Conservation (phyloP, 495 filamentous ascomycete species). For the Tuber brumale region DNA sequence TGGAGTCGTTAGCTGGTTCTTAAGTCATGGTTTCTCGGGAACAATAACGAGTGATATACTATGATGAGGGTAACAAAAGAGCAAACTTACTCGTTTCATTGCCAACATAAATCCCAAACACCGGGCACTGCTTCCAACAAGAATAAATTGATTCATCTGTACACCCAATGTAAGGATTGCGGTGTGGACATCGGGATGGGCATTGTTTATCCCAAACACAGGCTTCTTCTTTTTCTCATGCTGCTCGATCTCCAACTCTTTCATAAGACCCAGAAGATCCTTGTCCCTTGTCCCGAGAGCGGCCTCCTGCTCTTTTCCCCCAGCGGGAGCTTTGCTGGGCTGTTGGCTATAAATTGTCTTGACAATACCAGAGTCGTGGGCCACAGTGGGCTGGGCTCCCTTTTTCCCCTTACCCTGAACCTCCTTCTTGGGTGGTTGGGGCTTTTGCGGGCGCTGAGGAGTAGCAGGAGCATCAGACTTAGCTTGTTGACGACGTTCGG, state of each 20-base stretch:
- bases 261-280: slow-evolving; percentile 47
- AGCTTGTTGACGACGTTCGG: slow-evolving; percentile 60
- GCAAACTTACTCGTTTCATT: slow-evolving; percentile 68
- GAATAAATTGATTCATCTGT: slow-evolving; percentile 80
- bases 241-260: slow-evolving; percentile 48
- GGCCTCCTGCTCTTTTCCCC: slow-evolving; percentile 41
- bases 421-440: slow-evolving; percentile 35
- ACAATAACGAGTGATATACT: not conserved
- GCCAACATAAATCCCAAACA: slow-evolving; percentile 80
- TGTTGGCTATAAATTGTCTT: slow-evolving; percentile 32
- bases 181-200: slow-evolving; percentile 83
- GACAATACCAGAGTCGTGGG: slow-evolving; percentile 29
- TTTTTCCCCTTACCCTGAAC: slow-evolving; percentile 39
- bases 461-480: slow-evolving; percentile 45
- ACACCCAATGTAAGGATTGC: slow-evolving; percentile 77
- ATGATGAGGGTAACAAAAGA: not conserved
- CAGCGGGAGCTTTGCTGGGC: slow-evolving; percentile 27
- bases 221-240: slow-evolving; percentile 72
- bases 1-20: not conserved
- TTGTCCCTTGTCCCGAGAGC: slow-evolving; percentile 44
- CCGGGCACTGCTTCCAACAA: slow-evolving; percentile 84
- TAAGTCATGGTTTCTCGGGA: not conserved
- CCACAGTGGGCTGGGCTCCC: slow-evolving; percentile 34
- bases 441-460: slow-evolving; percentile 7
- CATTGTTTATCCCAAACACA: slow-evolving; percentile 64